phyloP scores from a whole-genome alignment of 2,329 filamentous ascomycete species.

The Leptoxyphium fumago region DNA sequence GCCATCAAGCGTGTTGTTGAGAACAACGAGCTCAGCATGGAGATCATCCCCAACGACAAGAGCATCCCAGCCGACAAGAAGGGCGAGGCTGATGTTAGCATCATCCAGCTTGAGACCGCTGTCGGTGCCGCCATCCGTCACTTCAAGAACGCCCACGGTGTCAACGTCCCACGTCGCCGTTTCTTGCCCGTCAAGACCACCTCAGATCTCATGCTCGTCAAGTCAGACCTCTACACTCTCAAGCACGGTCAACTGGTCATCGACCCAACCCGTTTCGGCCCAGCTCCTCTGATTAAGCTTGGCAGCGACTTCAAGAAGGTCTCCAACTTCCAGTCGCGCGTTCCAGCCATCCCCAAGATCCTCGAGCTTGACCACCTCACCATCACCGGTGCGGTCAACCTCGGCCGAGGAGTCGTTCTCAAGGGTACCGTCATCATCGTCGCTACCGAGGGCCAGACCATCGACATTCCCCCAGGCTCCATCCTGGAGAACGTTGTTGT shows the following conservation, averaged over 20 bases:
- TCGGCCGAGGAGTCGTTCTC: slow-evolving; percentile 84
- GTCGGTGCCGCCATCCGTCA: slow-evolving; percentile 97
- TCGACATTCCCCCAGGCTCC: slow-evolving; percentile 91
- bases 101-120: slow-evolving; percentile 95
- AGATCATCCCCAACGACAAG: slow-evolving; percentile 99
- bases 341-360: slow-evolving; percentile 77
- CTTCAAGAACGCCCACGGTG: slow-evolving; percentile 96
- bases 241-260: slow-evolving; percentile 98
- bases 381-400: slow-evolving; percentile 93
- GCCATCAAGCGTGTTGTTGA: slow-evolving; percentile 98
- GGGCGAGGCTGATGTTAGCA: slow-evolving; percentile 94
- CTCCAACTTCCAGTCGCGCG: slow-evolving; percentile 83
- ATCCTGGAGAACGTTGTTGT: slow-evolving; percentile 98
- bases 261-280: slow-evolving; percentile 90
- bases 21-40: slow-evolving; percentile 96
- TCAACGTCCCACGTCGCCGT: slow-evolving; percentile 92
- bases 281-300: slow-evolving; percentile 95
- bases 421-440: slow-evolving; percentile 99
- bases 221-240: slow-evolving; percentile 96
- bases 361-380: slow-evolving; percentile 89
- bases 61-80: slow-evolving; percentile 98
- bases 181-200: slow-evolving; percentile 99
- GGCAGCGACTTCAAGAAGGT: slow-evolving; percentile 99
- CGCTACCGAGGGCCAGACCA: slow-evolving; percentile 92
- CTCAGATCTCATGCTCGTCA: slow-evolving; percentile 98